Base-by-base conservation (phyloP, 129 eudicot genomes). In the Flaveria ramosissima region DNA sequence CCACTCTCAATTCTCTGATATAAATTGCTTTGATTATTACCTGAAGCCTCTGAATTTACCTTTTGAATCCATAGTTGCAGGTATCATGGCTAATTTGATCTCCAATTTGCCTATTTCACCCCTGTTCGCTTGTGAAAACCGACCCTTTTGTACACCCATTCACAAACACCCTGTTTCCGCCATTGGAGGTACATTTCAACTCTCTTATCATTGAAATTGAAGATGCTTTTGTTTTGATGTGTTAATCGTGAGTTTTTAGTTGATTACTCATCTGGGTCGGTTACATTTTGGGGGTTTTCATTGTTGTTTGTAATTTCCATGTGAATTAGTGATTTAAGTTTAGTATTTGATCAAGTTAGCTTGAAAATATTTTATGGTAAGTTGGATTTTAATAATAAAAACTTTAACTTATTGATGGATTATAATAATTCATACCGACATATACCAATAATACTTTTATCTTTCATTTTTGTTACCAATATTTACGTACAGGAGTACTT, bases 81-180 rank as follows among this genome's bases (percentile, higher is more conserved):
- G 41, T 36, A 36, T 36, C 41, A 36, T 36, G 41, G 41, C 41
- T 36, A 36, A 36, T 36, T 36, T 36, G 41, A 36, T 85, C 14
- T 83, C 87, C 66, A 82, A 74, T 64, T 67, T 87, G 51, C 85
- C 83, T 55, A 77, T 83, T 51, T 78, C 92, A 13, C 85, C 91
- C 0, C 57, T 84, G 9, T 27, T 78, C 70, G 32, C 81, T 47
- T 57, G 63, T 81, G 82, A 78, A 62, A 83, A 62, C 43, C 86
- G 75, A 53, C 80, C 89, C 73, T 56, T 85, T 60, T 86, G 72
- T 53, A 56, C 77, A 57, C 79, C 87, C 20, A 60, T 73, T 78
- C 67, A 56, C 4, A 89, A 69, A 48, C 78, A 72, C 67, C 27
- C 77, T 26, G 39, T 83, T 48, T 81, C 78, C 27, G 63, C 84